Evolutionary conservation across 2,329 filamentous ascomycete genomes (phyloP).

Genomic region (Penicillium freii): DNA sequence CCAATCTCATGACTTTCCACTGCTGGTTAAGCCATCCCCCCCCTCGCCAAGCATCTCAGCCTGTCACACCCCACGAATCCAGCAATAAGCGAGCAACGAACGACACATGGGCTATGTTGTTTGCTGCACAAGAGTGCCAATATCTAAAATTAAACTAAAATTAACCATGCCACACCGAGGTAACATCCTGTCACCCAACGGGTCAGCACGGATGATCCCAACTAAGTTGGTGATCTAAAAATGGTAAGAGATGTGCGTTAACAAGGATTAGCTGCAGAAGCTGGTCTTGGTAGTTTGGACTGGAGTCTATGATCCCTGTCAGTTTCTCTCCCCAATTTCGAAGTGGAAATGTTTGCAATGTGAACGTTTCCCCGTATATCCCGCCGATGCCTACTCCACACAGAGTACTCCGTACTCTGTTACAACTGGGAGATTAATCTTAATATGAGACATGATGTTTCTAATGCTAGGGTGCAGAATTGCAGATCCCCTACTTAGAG

Average conservation of each 20-base stretch:
- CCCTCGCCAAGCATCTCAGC: slow-evolving; percentile 7
- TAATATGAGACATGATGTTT: background rate
- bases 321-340: background rate
- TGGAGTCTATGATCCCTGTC: background rate
- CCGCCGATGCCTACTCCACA: background rate
- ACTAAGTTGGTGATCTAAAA: background rate
- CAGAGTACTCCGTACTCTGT: background rate
- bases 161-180: background rate
- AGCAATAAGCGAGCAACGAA: background rate
- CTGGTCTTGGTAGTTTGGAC: background rate
- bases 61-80: background rate
- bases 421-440: background rate
- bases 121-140: background rate
- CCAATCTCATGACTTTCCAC: background rate
- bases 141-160: slow-evolving; percentile 4
- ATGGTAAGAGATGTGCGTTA: slow-evolving; percentile 4
- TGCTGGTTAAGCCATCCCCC: background rate
- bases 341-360: background rate
- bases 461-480: background rate
- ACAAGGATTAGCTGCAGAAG: slow-evolving; percentile 2
- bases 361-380: background rate
- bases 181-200: background rate
- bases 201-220: background rate
- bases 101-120: background rate
- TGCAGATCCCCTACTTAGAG: background rate